phyloP scores from a whole-genome alignment of 768 basidiomycete species.

The Leccinum ochraceum region DNA sequence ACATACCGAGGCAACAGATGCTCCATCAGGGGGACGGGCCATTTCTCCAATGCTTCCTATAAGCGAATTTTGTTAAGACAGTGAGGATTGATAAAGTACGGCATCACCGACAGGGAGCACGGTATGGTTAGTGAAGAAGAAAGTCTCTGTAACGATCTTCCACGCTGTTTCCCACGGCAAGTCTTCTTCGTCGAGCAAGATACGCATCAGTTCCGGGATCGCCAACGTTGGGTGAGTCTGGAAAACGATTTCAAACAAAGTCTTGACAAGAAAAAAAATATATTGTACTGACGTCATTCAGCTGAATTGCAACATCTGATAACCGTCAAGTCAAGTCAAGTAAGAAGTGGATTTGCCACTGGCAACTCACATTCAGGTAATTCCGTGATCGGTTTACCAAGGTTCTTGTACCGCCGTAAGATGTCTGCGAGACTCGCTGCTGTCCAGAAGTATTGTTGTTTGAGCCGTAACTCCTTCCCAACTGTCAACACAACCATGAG shows the following conservation, averaged over 20 bases:
- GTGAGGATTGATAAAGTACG: not conserved
- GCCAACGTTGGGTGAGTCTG: constrained; percentile 95
- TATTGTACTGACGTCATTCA: constrained; percentile 72
- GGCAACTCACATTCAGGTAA: constrained; percentile 75
- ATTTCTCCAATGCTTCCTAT: constrained; percentile 86
- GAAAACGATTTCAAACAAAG: constrained; percentile 4
- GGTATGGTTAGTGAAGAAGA: constrained; percentile 96
- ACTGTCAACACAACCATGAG: constrained; percentile 41
- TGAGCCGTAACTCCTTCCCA: constrained; percentile 86
- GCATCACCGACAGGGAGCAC: constrained; percentile 74
- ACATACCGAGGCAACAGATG: constrained; percentile 75
- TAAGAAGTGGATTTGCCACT: not conserved
- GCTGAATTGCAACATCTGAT: constrained; percentile 84
- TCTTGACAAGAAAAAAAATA: not conserved
- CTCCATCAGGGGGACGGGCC: constrained; percentile 87
- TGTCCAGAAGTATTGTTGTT: constrained; percentile 98
- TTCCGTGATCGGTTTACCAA: constrained; percentile 74
- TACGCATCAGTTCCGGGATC: constrained; percentile 92
- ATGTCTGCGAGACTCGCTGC: constrained; percentile 88
- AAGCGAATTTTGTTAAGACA: not conserved
- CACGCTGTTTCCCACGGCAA: constrained; percentile 82
- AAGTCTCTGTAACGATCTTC: constrained; percentile 85
- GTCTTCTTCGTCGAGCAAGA: constrained; percentile 91
- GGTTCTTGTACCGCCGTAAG: constrained; percentile 88
- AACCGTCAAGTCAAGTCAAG: constrained; percentile 7